These are phyloP conservation scores for Pseudogymnoascus sp. DNA, from an alignment of 2,329 filamentous ascomycete species.

Conservation along the genomic window DNA sequence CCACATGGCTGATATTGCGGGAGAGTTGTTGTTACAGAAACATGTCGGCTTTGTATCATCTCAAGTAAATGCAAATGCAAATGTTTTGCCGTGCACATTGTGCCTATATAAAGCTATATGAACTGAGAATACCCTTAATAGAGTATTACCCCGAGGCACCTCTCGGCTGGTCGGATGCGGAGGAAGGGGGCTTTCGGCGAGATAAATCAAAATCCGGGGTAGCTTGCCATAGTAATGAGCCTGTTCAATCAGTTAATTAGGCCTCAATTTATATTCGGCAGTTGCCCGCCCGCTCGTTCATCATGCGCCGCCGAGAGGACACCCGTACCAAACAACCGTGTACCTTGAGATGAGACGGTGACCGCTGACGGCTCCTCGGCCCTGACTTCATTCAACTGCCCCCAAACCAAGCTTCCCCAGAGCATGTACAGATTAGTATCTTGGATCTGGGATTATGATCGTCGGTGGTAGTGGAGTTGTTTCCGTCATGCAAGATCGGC, in stretches of 20 bases:
- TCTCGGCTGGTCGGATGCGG: constrained; percentile 4
- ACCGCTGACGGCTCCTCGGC: background rate
- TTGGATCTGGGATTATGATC: constrained; percentile 4
- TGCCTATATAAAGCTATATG: constrained; percentile 5
- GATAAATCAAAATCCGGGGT: constrained; percentile 2
- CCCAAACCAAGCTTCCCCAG: background rate
- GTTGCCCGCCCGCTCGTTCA: background rate
- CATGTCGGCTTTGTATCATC: background rate
- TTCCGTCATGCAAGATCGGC: constrained; percentile 8
- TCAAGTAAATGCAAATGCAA: background rate
- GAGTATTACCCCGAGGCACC: background rate
- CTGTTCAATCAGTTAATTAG: background rate
- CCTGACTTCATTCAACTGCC: background rate
- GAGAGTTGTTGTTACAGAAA: background rate
- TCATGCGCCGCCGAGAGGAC: background rate
- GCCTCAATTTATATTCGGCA: constrained; percentile 2
- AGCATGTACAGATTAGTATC: background rate
- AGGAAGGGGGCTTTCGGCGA: background rate
- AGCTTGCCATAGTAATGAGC: background rate
- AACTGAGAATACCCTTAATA: background rate
- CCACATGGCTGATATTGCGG: background rate
- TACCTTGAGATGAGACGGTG: background rate
- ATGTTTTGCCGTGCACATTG: constrained; percentile 6
- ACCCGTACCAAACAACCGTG: background rate
- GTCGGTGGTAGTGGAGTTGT: constrained; percentile 2